Base-by-base conservation (phyloP, 805 yeast species). In the Candida hungchunana region DNA sequence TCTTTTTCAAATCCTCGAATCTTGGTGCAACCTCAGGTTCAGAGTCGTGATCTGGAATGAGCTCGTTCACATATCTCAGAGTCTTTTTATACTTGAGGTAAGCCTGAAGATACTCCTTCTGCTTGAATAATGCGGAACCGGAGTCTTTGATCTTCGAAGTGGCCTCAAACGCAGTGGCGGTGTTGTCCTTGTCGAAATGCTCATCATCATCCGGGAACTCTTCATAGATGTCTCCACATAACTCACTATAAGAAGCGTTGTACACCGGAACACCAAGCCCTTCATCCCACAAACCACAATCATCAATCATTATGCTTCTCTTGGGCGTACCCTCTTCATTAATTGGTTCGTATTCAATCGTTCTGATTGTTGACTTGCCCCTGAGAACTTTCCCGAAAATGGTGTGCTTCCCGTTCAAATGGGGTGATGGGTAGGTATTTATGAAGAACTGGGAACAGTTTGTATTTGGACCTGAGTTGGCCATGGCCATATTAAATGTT, bases 141-240 rank as follows among this genome's bases (percentile, higher is more conserved):
- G 88, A 74, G 21, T 75, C 77, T 47, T 84, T 84, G 34, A 84
- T 82, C 12, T 58, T 73, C 8, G 43, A 47, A 0, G 79, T 56
- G 0, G 80, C 85, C 8, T 60, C 60, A 38, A 53, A 74, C 0
- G 81, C 78, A 12, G 62, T 59, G n/a, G 50, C 53, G 7, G 77
- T 65, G 34, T 79, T 74, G 14, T 82, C 79, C 29, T 72, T 71
- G 38, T 73, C 78, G 32, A 80, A 74, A 39, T 68, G 57, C 4
- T 53, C 62, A 47, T 82, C 86, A 55, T 84, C 94, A 41, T 78
- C 88, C 0, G 93, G 94, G 47, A 67, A 75, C 55, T 83, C 93
- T 58, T 83, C 93, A 48, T 69, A 84, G 0, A 73, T 55, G 48
- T 84, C 94, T 7, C 85, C 86, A 1, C 82, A 87, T 7, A 77